Percentiles rank a stretch among this genome's conserved stretches.
These are phyloP conservation scores for Panellus pusillus DNA, from an alignment of 768 basidiomycete species.

Conservation along the genomic window DNA sequence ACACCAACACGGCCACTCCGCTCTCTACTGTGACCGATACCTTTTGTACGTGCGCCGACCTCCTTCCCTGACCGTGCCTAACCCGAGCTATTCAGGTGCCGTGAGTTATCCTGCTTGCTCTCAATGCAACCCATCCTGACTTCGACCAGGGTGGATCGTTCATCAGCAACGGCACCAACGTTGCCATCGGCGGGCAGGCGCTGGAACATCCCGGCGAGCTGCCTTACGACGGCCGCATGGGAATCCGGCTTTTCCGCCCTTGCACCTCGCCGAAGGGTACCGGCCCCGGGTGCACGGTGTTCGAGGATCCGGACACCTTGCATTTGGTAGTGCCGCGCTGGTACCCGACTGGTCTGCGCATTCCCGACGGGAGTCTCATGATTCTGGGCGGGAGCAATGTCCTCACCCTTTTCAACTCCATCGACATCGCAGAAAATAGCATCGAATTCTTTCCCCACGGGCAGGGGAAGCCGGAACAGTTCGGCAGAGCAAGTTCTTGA, in stretches of 20 bases:
- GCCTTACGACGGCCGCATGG: conserved; percentile 3
- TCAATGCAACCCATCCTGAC: too few species aligned
- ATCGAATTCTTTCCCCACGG: conserved; percentile 19
- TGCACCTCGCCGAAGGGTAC: conserved; percentile 10
- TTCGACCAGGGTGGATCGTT: conserved; percentile 1
- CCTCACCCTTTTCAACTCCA: conserved; percentile 4
- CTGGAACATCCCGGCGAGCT: too few species aligned
- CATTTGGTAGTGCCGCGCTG: conserved; percentile 16
- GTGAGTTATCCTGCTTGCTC: too few species aligned
- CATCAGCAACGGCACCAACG: too few species aligned
- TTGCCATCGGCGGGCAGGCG: too few species aligned
- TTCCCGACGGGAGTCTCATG: conserved; percentile 17
- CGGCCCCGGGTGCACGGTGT: conserved; percentile 21
- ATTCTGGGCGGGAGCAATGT: conserved; percentile 37
- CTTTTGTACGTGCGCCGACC: background rate
- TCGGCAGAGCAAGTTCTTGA: conserved; percentile 10
- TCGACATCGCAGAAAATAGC: background rate
- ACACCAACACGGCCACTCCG: conserved; percentile 16
- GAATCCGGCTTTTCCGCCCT: conserved; percentile 22
- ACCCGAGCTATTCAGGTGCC: too few species aligned
- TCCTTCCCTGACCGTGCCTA: too few species aligned
- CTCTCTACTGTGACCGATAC: conserved; percentile 11
- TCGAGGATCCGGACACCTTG: conserved; percentile 18
- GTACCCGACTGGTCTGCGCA: conserved; percentile 19
- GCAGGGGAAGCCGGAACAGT: conserved; percentile 3